Percentiles rank a stretch among this genome's conserved stretches.
These are phyloP conservation scores for Lanmaoa pseudosensibilis DNA, from an alignment of 768 basidiomycete genomes.

Conservation along the genomic window DNA sequence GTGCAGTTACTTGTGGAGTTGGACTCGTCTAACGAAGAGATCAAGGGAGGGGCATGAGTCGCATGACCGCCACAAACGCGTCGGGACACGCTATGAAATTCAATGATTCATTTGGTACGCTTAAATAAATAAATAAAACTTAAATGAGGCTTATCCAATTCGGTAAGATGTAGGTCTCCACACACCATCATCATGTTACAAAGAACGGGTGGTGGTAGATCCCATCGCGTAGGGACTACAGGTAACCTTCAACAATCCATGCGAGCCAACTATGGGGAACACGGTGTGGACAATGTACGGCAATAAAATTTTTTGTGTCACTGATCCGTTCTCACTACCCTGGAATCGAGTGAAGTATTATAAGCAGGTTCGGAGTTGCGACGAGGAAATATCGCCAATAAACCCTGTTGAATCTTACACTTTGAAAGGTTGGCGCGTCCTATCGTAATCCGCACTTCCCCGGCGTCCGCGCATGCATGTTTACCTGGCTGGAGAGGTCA, in stretches of 20 bases:
- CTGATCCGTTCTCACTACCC: conserved; percentile 1
- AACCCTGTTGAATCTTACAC: background rate
- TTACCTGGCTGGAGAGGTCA: conserved; percentile 53
- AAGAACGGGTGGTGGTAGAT: conserved; percentile 15
- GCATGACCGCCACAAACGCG: conserved; percentile 9
- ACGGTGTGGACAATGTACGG: conserved; percentile 61
- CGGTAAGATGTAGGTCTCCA: background rate
- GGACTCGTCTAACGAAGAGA: background rate
- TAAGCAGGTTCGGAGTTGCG: conserved; percentile 22
- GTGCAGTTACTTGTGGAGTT: background rate
- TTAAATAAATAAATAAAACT: background rate
- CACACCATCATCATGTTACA: conserved; percentile 1
- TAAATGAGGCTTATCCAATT: background rate
- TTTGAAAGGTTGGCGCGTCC: conserved; percentile 52
- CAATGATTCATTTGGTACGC: background rate
- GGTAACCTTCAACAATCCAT: conserved; percentile 41
- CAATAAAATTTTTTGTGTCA: background rate
- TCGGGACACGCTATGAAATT: background rate
- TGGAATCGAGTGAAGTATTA: conserved; percentile 23
- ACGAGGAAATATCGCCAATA: background rate
- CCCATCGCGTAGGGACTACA: conserved; percentile 23
- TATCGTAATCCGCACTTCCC: conserved; percentile 77
- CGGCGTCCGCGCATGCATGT: conserved; percentile 56
- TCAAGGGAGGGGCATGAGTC: background rate
- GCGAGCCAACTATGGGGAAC: conserved; percentile 50